Evolutionary conservation across 805 yeast species (phyloP), one percentile per base, ranked within the genome.

Genomic region (Monosporozyma siamensis): DNA sequence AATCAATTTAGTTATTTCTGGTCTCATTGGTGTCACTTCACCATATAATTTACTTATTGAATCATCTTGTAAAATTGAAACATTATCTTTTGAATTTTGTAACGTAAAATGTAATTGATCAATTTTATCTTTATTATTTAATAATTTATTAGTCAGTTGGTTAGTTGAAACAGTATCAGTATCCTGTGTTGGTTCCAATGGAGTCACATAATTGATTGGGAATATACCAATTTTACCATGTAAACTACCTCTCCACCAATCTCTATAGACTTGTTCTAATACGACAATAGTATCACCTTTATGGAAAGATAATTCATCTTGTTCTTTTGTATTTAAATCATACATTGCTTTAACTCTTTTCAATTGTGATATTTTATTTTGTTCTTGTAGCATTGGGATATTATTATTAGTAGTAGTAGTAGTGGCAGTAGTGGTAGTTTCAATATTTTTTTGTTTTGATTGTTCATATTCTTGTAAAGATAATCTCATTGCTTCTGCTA

Each of bases 201-300:
- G 88, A 0, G 85, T 74, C 1, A 92, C 97, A 56, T 92, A 90
- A 59, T 90, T 90, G 45, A 85, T 72, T 0, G 98, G 98, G 63
- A 90, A 88, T 11, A 92, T 81, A 15, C 98, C 98, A 40, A 78
- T 70, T 42, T 72, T 73, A 1, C 96, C 96, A 42, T 75, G 71
- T 40, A 90, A 64, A 5, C 90, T 76, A 12, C 98, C 98, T 50
- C 86, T 74, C 82, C 96, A 85, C 98, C 98, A 90, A 56, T 90
- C 97, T 48, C 85, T 72, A 59, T 88, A 89, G 5, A 84, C 95
- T 12, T 82, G 72, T 53, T 89, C 97, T 27, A 89, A 69, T 1
- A 92, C 95, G 1, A 82, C 80, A 39, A 90, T 89, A 11, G 86
- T 69, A 57, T 90, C 97, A 32, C 95, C 97, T 54, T 80, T 80